Base-by-base conservation (phyloP, 306 rosid species). In the Aeschynomene evenia region DNA sequence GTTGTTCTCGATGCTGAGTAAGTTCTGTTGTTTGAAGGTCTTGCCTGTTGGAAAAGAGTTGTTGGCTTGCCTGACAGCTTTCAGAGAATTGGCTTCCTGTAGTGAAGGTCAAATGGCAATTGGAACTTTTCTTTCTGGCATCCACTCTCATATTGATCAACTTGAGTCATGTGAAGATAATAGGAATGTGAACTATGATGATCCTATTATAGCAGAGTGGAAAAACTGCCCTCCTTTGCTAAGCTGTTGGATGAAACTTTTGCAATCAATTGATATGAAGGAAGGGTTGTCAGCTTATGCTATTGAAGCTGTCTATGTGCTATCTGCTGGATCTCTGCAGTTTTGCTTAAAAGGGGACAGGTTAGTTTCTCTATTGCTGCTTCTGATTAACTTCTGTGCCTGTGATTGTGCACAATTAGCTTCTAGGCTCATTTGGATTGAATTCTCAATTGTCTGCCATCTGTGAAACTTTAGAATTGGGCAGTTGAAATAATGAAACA, bases 1-100 rank as follows among this genome's bases (percentile, higher is more conserved):
- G 52, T 46, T 85, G 65, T 52, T 69, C n/a, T 29, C 26, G 34
- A 21, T 78, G 40, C 66, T 74, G 50, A 76, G 46, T 3, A 45
- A 21, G 5, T 70, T 68, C 7, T 66, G 22, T 63, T 59, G 26
- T 79, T 90, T 77, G 68, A 78, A 94, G 99, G 97, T 85, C 70
- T 84, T 94, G 40, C 97, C 96, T 51, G 84, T 80, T 73, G 99
- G 99, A 52, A 91, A 83, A 73, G 99, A 94, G 84, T 82, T 91
- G 79, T 87, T 87, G 59, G 95, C 94, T 24, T 87, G 95, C 73
- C 92, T 94, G 61, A 45, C 85, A 29, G 86, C 95, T 53, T 87
- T 94, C 73, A 83, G 84, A 78, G 95, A 79, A 60, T 72, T 94
- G 66, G 89, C 92, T 79, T 81, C 86, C 48, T 84, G 85, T 71